Conservation (phyloP, 2,329 filamentous ascomycete species). For the Trichoderma endophyticum region DNA sequence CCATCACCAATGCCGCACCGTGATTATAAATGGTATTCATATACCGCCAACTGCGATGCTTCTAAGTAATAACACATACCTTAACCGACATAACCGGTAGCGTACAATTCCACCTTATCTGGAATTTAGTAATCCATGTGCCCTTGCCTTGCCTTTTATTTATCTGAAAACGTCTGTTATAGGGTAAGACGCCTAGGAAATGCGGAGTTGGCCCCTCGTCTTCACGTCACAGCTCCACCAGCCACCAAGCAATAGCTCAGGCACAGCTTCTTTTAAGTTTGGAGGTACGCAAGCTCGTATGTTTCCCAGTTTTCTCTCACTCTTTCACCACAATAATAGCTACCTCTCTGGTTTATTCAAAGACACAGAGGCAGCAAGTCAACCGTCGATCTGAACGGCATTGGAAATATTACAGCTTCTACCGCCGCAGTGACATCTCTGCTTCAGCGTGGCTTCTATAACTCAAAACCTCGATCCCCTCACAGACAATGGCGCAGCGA, state of each 20-base stretch:
- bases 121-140: background rate
- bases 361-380: background rate
- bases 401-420: too few species aligned
- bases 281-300: background rate
- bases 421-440: background rate
- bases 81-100: background rate
- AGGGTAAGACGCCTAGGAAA: background rate
- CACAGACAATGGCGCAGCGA: conserved; percentile 24
- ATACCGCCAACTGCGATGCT: background rate
- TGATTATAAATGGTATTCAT: background rate
- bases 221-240: conserved; percentile 16
- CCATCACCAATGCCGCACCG: background rate
- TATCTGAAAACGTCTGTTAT: background rate
- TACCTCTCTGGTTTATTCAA: too few species aligned
- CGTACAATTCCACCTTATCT: background rate
- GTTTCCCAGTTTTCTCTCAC: background rate
- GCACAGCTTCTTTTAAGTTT: conserved; percentile 1
- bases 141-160: background rate
- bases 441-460: background rate
- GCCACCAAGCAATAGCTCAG: background rate
- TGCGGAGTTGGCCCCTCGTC: conserved; percentile 11
- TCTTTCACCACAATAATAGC: background rate
- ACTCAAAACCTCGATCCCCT: background rate
- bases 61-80: background rate
- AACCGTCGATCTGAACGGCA: background rate